These are phyloP conservation scores for Lablab purpureus DNA, from an alignment of 306 rosid genomes.

Conservation along the genomic window DNA sequence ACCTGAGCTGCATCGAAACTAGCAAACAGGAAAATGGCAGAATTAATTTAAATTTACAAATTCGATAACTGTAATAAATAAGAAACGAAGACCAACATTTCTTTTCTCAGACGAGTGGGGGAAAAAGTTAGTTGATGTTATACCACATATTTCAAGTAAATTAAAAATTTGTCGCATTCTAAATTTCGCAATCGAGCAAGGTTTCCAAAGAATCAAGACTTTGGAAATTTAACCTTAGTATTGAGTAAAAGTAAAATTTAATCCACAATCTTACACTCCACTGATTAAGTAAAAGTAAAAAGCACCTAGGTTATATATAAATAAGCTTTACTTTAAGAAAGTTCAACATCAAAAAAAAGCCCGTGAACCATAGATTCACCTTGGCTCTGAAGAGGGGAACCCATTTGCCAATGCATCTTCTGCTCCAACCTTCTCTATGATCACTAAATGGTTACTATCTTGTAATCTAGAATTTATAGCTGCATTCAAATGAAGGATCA, in stretches of 20 bases:
- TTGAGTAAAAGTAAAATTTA: neutral
- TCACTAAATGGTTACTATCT: constrained; percentile 49
- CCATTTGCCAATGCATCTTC: constrained; percentile 63
- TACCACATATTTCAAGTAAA: constrained; percentile 37
- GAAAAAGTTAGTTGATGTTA: neutral
- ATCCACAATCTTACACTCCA: constrained; percentile 6
- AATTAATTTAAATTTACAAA: constrained; percentile 12
- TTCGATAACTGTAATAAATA: constrained; percentile 12
- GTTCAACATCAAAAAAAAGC: constrained; percentile 14
- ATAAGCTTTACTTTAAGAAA: neutral
- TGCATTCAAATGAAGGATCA: constrained; percentile 44
- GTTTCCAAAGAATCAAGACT: constrained; percentile 31
- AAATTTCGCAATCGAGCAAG: constrained; percentile 29
- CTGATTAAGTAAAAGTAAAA: neutral
- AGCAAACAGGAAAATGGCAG: constrained; percentile 50
- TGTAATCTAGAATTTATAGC: constrained; percentile 53
- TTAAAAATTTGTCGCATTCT: constrained; percentile 14
- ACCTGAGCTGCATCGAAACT: constrained; percentile 55
- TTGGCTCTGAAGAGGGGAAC: constrained; percentile 52
- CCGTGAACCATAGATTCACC: constrained; percentile 51
- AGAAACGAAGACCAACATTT: constrained; percentile 11
- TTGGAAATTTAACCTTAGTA: neutral
- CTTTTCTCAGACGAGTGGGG: neutral
- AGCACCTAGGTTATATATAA: constrained; percentile 3
- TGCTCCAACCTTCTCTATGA: constrained; percentile 50